Evolutionary conservation across 1,284 basidiomycete genomes (phyloP).

Genomic region (Naganishia albida): DNA sequence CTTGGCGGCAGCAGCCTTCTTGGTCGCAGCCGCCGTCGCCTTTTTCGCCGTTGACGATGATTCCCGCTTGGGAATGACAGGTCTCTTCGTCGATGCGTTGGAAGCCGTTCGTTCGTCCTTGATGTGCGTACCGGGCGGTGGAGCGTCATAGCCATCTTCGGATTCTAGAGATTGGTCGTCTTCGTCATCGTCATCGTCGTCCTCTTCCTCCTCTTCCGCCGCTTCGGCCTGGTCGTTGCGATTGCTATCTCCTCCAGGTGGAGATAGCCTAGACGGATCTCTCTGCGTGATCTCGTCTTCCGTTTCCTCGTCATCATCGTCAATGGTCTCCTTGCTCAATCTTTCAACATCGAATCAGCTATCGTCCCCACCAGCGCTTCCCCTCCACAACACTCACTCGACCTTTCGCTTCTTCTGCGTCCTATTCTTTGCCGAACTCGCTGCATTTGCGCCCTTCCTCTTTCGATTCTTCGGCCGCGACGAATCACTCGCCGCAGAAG

Average conservation of each 20-base stretch:
- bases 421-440: constrained; percentile 5
- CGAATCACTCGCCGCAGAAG: constrained; percentile 23
- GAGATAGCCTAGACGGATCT: constrained; percentile 25
- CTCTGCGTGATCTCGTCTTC: constrained; percentile 26
- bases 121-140: constrained; percentile 6
- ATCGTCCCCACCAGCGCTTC: neutral
- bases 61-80: constrained; percentile 16
- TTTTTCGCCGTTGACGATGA: constrained; percentile 18
- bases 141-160: constrained; percentile 34
- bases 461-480: constrained; percentile 28
- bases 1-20: constrained; percentile 21
- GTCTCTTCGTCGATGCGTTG: constrained; percentile 6
- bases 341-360: neutral
- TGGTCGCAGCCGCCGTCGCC: constrained; percentile 4
- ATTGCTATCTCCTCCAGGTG: constrained; percentile 7
- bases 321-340: constrained; percentile 26
- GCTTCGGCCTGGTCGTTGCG: constrained; percentile 46
- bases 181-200: constrained; percentile 53
- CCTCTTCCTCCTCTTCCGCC: constrained; percentile 49
- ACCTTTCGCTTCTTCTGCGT: constrained; percentile 29
- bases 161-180: constrained; percentile 34
- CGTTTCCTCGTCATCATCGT: constrained; percentile 32
- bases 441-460: constrained; percentile 23
- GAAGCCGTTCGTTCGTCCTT: constrained; percentile 25
- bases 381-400: constrained; percentile 11